phyloP scores from a whole-genome alignment of 1,284 basidiomycete species.

The Flammula alnicola region DNA sequence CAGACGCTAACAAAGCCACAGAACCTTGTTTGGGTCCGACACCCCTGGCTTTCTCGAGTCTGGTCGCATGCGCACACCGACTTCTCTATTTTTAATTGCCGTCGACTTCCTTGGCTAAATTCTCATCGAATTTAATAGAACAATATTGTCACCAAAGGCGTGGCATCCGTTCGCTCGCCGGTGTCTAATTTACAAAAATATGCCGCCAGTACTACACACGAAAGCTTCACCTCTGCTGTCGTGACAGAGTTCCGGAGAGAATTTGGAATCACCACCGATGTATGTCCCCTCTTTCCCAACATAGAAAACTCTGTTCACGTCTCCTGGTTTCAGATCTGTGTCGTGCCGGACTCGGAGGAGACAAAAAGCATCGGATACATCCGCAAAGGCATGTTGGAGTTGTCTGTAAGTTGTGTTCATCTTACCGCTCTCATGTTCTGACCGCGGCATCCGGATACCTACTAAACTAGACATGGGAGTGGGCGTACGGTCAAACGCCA shows the following conservation, averaged over 20 bases:
- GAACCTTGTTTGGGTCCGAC: too few species aligned
- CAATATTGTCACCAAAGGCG: slow-evolving; percentile 83
- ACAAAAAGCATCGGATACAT: slow-evolving; percentile 63
- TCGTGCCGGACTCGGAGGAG: slow-evolving; percentile 50
- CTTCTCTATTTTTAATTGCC: neutral
- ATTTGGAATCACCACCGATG: slow-evolving; percentile 59
- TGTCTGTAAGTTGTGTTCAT: slow-evolving; percentile 53
- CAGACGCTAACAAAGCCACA: too few species aligned
- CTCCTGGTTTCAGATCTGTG: slow-evolving; percentile 32
- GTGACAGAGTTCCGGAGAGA: slow-evolving; percentile 69
- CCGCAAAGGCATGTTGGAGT: slow-evolving; percentile 68
- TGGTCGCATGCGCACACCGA: too few species aligned
- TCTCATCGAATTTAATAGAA: slow-evolving; percentile 56
- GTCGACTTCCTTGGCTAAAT: slow-evolving; percentile 3
- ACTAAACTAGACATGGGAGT: slow-evolving; percentile 80
- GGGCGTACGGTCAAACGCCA: slow-evolving; percentile 94
- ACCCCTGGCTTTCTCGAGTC: too few species aligned
- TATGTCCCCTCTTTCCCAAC: slow-evolving; percentile 27
- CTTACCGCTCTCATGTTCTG: neutral
- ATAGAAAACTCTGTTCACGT: neutral
- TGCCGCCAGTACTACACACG: slow-evolving; percentile 61
- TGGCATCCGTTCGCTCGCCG: slow-evolving; percentile 90
- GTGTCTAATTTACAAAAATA: slow-evolving; percentile 83
- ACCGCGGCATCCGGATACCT: neutral
- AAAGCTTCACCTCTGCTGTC: slow-evolving; percentile 76